Evolutionary conservation across 345 rosid species (phyloP), one percentile per base, ranked within the genome.

Genomic region (Gossypium turneri): DNA sequence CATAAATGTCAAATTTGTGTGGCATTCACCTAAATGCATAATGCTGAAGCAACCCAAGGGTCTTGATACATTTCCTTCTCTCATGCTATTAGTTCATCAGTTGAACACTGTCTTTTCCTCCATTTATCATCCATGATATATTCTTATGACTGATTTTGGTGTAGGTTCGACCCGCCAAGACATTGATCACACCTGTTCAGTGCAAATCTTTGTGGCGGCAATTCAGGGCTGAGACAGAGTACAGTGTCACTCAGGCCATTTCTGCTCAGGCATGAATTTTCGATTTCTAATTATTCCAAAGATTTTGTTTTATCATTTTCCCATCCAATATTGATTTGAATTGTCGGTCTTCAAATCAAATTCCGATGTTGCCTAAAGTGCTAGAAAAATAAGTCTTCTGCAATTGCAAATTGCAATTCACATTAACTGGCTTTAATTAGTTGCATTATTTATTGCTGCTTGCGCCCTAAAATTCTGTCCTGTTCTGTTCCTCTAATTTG

Each of bases 141-240:
- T 41, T 63, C 67, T 53, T 69, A 41, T 8, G 34, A 22, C 67
- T 67, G 64, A 60, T 72, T 77, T 58, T 71, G 64, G 20, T 74
- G 34, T 86, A 96, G 99, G 87, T 96, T 83, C 86, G 90, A 52
- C 53, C 89, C 0, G 80, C 94, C 55, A 92, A 86, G 86, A 93
- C 97, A 10, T 79, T 96, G 88, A 92, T 96, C 81, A 92, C 97
- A 19, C 99, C 98, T 55, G 94, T 96, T 69, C 97, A 92, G 81
- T 96, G 99, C 88, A 96, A 93, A 80, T 81, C 93, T 48, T 81
- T 96, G 87, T 96, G 99, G 99, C 92, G 98, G 84, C 99, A 96
- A 76, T 96, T 96, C 86, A 90, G 91, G 87, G 72, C 89, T 15
- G 98, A 96, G 85, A 96, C 99, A 50, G 97, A 93, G 84, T 92